Base-by-base conservation (phyloP, 2,329 filamentous ascomycete genomes). In the Huntiella bhutanensis region DNA sequence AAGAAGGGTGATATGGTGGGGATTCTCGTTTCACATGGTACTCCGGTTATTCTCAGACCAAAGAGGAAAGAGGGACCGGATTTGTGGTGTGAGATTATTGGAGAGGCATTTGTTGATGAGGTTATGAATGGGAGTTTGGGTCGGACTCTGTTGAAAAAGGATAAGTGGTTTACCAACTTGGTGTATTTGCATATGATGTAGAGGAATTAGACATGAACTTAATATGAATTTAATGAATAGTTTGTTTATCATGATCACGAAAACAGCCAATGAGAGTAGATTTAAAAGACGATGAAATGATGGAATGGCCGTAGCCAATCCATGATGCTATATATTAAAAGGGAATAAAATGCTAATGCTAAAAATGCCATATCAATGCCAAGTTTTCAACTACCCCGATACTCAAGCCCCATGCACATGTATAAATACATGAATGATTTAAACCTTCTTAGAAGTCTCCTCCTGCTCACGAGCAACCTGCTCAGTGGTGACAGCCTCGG, bases 401-500 rank as follows among this genome's bases (percentile, higher is more conserved):
- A 28, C 22, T 28, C 22, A 7, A 28, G 3, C 22, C 22, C 22
- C 22, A 28, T 28, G 5, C 22, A 28, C 22, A 28, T 10, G 22
- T 7, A 28, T 7, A 28, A 10, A 28, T 28, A 7, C 22, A 28
- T 10, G 22, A 10, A 37, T 5, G 17, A n/a, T 39, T 28, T 48
- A 50, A 7, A 45, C 49, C 33, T 48, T 48, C 12, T 45, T 48
- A 5, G 16, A 28, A 32, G 42, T 38, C 39, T 42, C 49, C 3
- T 44, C 36, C 4, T 43, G 39, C 13, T 41, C 28, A 28, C 41
- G 13, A 15, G 33, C 34, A n/a, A 19, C 48, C 45, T 50, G 45
- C 36, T 50, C 43, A 35, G 51, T 46, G 10, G 50, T 43, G 11
- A 36, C 41, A 34, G 55, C 54, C 41, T 51, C 63, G 16, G 62